Conservation (phyloP, 176 grass and related monocot genomes). For the Panicum miliaceum region DNA sequence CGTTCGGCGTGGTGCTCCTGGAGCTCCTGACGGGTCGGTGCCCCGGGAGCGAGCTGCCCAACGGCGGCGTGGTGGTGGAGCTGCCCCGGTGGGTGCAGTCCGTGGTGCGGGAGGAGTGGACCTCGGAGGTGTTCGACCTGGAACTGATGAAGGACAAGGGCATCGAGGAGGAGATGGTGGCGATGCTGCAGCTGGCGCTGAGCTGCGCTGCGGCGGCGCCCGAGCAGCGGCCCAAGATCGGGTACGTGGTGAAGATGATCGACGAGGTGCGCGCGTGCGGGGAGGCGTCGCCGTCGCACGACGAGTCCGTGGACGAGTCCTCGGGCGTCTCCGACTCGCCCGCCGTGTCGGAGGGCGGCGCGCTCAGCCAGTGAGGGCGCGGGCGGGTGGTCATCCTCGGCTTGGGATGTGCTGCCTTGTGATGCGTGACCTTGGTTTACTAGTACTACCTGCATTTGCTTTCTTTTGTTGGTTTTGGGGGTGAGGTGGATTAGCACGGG, state of each 20-base stretch:
- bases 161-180: constrained; percentile 98
- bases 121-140: constrained; percentile 97
- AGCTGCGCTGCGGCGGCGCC: constrained; percentile 59
- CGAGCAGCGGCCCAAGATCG: constrained; percentile 88
- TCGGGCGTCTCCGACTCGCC: constrained; percentile 67
- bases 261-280: constrained; percentile 73
- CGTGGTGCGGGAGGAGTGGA: constrained; percentile 98
- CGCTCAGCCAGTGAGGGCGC: constrained; percentile 52
- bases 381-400: no score
- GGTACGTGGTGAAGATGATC: constrained; percentile 80
- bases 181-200: constrained; percentile 87
- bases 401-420: neutral
- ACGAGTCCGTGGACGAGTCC: constrained; percentile 80
- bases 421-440: neutral
- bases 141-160: constrained; percentile 98
- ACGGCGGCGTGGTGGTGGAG: constrained; percentile 52
- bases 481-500: neutral
- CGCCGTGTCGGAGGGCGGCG: constrained; percentile 50
- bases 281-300: constrained; percentile 65
- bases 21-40: constrained; percentile 83
- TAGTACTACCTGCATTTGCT: neutral
- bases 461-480: neutral
- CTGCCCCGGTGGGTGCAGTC: constrained; percentile 95
- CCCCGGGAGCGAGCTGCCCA: constrained; percentile 45
- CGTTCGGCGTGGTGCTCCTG: constrained; percentile 87